phyloP scores from a whole-genome alignment of 805 yeast genomes.

The Pichia ethanolica region DNA sequence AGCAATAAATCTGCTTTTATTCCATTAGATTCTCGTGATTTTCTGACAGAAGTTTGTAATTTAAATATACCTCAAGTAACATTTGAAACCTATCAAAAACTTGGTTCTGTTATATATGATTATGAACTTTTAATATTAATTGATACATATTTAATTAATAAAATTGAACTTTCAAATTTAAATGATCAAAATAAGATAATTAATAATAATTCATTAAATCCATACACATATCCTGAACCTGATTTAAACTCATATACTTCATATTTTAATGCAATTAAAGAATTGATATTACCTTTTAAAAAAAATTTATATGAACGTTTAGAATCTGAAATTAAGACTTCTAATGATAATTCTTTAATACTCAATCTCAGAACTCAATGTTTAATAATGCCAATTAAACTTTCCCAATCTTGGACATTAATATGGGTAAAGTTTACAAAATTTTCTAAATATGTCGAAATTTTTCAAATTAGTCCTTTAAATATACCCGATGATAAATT shows the following conservation, averaged over 20 bases:
- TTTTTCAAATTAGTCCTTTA: conserved; percentile 20
- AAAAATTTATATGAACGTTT: background rate
- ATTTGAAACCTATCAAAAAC: conserved; percentile 1
- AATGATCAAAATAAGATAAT: background rate
- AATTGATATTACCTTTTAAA: background rate
- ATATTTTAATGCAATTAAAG: conserved; percentile 1
- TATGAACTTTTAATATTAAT: conserved; percentile 4
- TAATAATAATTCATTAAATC: background rate
- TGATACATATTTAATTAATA: conserved; percentile 2
- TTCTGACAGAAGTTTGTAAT: conserved; percentile 3
- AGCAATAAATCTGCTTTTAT: background rate
- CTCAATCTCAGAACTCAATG: conserved; percentile 12
- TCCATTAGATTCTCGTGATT: conserved; percentile 1
- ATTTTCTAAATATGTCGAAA: conserved; percentile 11
- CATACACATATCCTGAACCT: background rate
- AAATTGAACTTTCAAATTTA: background rate
- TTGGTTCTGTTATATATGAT: background rate
- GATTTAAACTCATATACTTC: background rate
- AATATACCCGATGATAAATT: conserved; percentile 9
- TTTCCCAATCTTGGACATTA: conserved; percentile 19
- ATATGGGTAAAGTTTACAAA: conserved; percentile 22
- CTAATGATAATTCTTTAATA: background rate
- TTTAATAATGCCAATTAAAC: conserved; percentile 17
- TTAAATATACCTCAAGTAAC: background rate
- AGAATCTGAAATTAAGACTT: too few relatives aligned